A percentile compares a stretch with the other conserved stretches of the same genome.
Evolutionary conservation across 106 monocot species (phyloP).

Genomic region (Agapanthus africanus): DNA sequence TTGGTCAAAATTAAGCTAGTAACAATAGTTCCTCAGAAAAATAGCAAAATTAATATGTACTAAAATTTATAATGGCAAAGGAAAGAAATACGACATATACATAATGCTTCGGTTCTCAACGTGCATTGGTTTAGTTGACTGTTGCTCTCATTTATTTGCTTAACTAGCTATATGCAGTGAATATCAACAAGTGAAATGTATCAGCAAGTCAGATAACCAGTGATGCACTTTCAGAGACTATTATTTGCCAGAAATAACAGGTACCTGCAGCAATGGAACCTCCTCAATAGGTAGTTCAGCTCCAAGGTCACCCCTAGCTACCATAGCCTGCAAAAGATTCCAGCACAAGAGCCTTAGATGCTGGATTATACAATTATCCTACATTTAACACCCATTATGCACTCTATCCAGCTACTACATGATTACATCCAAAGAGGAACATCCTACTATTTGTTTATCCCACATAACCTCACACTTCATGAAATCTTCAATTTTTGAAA

Average conservation of each 20-base stretch:
- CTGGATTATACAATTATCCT: no score
- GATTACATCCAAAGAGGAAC: no score
- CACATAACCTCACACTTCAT: no score
- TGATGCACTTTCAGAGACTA: neutral
- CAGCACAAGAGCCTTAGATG: no score
- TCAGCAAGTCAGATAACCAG: neutral
- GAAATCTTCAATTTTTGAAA: no score
- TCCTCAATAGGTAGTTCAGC: slow-evolving; percentile 99
- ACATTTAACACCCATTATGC: no score
- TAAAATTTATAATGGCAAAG: neutral
- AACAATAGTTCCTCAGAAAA: neutral
- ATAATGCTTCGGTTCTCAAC: neutral
- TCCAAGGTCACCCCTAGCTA: slow-evolving; percentile 98
- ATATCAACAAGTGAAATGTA: neutral
- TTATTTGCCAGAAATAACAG: neutral
- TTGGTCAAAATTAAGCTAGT: neutral
- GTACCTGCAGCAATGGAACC: slow-evolving; percentile 88
- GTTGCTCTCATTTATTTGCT: neutral
- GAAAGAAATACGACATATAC: neutral
- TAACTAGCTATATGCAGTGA: neutral
- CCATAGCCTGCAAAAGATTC: slow-evolving; percentile 74
- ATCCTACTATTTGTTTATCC: no score
- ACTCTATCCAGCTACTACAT: no score
- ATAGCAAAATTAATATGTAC: neutral
- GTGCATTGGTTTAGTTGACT: neutral